Evolutionary conservation across 305 asterid genomes (phyloP).

Genomic region (Fraxinus floribunda): DNA sequence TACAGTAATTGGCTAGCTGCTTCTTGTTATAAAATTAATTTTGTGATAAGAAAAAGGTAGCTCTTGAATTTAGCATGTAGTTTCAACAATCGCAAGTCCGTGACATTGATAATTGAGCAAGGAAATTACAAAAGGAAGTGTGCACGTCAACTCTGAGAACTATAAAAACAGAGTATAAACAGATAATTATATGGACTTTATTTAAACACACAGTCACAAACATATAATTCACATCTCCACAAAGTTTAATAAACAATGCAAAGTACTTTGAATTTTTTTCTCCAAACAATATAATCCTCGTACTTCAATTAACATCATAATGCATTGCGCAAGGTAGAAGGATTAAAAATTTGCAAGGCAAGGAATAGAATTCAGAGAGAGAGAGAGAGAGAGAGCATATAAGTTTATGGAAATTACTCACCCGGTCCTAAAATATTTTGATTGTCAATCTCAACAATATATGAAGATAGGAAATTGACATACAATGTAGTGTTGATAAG

Average conservation of each 20-base stretch:
- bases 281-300: background rate
- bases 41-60: background rate
- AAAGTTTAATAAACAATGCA: background rate
- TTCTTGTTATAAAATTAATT: background rate
- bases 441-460: constrained; percentile 79
- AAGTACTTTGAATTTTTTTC: constrained; percentile 1
- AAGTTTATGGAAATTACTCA: constrained; percentile 46
- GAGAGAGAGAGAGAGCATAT: background rate
- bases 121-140: background rate
- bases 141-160: background rate
- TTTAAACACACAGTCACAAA: background rate
- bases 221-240: background rate
- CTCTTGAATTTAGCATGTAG: background rate
- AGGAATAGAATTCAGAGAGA: constrained; percentile 14
- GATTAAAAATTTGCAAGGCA: constrained; percentile 18
- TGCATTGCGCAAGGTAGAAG: constrained; percentile 12
- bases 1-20: background rate
- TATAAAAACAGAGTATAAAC: background rate
- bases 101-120: background rate
- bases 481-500: constrained; percentile 74
- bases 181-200: background rate
- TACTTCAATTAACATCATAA: background rate
- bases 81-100: background rate
- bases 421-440: constrained; percentile 80
- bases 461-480: constrained; percentile 78